Evolutionary conservation across 2,329 filamentous ascomycete genomes (phyloP).

Genomic region (Xylariaceae sp.): DNA sequence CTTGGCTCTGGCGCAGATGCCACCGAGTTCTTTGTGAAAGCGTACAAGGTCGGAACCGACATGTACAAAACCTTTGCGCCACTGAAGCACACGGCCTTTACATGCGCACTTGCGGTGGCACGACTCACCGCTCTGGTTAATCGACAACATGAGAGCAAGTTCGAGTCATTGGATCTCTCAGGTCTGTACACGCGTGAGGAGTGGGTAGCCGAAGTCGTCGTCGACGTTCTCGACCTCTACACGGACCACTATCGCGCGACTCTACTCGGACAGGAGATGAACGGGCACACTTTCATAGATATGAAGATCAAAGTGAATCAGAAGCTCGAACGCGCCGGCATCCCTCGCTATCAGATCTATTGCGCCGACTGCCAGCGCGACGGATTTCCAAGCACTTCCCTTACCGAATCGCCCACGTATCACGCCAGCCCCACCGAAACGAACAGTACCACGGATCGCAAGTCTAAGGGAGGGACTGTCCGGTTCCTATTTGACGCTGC

Average conservation of each 20-base stretch:
- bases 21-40: conserved; percentile 56
- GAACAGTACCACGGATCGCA: conserved; percentile 34
- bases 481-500: conserved; percentile 84
- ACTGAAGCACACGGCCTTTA: conserved; percentile 81
- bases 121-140: conserved; percentile 72
- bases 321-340: conserved; percentile 60
- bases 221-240: conserved; percentile 89
- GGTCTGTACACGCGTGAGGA: conserved; percentile 44
- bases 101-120: conserved; percentile 74
- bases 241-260: conserved; percentile 75
- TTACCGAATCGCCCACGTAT: conserved; percentile 34
- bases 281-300: conserved; percentile 73
- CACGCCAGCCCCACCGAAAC: conserved; percentile 35
- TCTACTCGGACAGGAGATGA: conserved; percentile 65
- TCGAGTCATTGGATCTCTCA: conserved; percentile 45
- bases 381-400: conserved; percentile 31
- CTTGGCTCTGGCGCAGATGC: conserved; percentile 41
- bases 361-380: conserved; percentile 47
- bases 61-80: conserved; percentile 90
- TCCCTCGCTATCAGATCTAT: conserved; percentile 60
- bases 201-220: conserved; percentile 67
- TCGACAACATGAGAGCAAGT: conserved; percentile 47
- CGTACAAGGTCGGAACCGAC: conserved; percentile 81
- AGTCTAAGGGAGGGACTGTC: conserved; percentile 56
- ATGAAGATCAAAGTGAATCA: conserved; percentile 84